Evolutionary conservation across 441 rosid genomes (phyloP).

Genomic region (Syzygium malaccense): DNA sequence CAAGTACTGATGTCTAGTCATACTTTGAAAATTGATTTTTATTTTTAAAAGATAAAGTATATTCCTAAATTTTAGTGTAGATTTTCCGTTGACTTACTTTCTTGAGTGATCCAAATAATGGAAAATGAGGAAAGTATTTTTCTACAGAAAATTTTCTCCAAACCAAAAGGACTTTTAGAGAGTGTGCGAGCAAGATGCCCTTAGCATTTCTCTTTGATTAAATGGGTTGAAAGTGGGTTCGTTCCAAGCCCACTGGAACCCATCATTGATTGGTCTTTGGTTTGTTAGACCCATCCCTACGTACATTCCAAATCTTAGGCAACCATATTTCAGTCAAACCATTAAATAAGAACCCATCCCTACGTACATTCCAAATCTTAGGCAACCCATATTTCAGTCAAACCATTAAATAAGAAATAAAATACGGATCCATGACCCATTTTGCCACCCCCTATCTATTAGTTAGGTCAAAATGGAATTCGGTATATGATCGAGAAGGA

Average conservation of each 20-base stretch:
- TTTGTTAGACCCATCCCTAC: background rate
- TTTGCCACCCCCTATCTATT: background rate
- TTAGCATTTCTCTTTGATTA: background rate
- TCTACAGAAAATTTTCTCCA: fast-evolving
- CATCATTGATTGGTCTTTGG: background rate
- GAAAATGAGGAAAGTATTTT: background rate
- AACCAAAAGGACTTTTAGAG: background rate
- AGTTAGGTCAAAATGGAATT: background rate
- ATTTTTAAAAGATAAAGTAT: background rate
- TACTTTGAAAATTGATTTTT: background rate
- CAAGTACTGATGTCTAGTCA: background rate
- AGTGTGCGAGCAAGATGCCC: background rate
- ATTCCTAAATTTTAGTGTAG: background rate
- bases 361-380: background rate
- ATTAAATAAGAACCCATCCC: background rate
- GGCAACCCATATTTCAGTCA: background rate
- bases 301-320: background rate
- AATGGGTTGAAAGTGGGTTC: background rate
- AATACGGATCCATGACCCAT: background rate
- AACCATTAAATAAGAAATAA: background rate
- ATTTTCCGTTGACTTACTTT: background rate
- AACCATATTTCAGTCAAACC: background rate
- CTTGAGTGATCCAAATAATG: background rate
- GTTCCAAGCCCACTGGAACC: background rate
- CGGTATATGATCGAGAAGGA: background rate